A percentile compares a stretch with the other conserved stretches of the same genome.
Conservation (phyloP, 2,329 filamentous ascomycete genomes). For the Chaetomium sp. region DNA sequence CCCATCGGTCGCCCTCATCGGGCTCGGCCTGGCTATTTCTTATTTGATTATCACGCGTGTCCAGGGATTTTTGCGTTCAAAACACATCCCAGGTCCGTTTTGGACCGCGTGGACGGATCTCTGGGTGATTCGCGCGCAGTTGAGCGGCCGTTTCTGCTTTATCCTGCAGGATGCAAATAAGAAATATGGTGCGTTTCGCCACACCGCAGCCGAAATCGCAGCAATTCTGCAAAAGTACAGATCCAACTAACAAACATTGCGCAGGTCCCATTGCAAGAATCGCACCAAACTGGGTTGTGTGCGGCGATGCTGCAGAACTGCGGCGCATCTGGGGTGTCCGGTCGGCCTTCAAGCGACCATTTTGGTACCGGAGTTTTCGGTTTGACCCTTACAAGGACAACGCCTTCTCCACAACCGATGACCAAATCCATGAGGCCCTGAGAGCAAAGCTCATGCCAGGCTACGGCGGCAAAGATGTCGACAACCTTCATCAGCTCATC, state of each 20-base stretch:
- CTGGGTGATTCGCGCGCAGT: constrained; percentile 27
- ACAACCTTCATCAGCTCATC: constrained; percentile 30
- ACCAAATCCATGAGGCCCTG: constrained; percentile 35
- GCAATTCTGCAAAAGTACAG: neutral
- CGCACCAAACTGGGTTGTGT: constrained; percentile 27
- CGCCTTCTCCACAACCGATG: constrained; percentile 44
- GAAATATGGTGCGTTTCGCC: constrained; percentile 20
- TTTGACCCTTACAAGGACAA: constrained; percentile 46
- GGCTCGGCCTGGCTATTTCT: neutral
- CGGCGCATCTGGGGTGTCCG: constrained; percentile 28
- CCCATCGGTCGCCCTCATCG: constrained; percentile 1
- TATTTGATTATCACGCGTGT: constrained; percentile 9
- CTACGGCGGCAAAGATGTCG: constrained; percentile 28
- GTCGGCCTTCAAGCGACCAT: constrained; percentile 23
- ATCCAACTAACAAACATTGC: neutral
- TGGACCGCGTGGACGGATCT: constrained; percentile 26
- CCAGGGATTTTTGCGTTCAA: constrained; percentile 16
- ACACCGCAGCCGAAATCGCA: neutral
- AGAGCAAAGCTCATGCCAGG: constrained; percentile 31
- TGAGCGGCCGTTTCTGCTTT: constrained; percentile 24
- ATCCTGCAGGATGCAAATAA: constrained; percentile 20
- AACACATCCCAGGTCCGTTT: constrained; percentile 27
- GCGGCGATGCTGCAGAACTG: constrained; percentile 26
- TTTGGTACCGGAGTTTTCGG: constrained; percentile 43
- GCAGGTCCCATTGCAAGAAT: constrained; percentile 27